phyloP scores from a whole-genome alignment of 768 basidiomycete genomes.

The Austroboletus eburneus region DNA sequence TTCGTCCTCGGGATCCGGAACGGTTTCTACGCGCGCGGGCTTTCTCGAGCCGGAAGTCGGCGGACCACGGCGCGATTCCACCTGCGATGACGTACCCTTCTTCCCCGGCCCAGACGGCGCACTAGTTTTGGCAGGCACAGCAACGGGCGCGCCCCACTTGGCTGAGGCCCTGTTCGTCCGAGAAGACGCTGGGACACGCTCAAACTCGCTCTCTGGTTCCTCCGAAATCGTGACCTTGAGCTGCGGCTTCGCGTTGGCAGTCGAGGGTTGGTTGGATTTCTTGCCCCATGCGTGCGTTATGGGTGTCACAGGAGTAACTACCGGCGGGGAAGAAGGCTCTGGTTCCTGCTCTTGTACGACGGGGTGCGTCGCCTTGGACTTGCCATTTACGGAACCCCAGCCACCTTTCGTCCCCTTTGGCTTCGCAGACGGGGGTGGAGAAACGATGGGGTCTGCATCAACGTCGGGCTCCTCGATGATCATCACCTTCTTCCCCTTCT shows the following conservation, averaged over 20 bases:
- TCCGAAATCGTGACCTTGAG: constrained; percentile 16
- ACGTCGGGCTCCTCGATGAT: constrained; percentile 25
- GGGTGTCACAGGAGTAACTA: constrained; percentile 2
- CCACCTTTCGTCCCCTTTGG: constrained; percentile 10
- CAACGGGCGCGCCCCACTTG: constrained; percentile 15
- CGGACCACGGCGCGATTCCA: constrained; percentile 5
- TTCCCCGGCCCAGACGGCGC: constrained; percentile 12
- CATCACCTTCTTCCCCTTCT: constrained; percentile 25
- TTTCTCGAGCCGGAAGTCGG: constrained; percentile 7
- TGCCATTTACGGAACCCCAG: constrained; percentile 21
- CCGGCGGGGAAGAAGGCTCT: constrained; percentile 4
- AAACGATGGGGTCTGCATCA: constrained; percentile 20
- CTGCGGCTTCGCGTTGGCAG: constrained; percentile 13
- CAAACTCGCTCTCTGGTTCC: constrained; percentile 18
- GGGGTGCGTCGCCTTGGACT: constrained; percentile 13
- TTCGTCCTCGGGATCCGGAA: constrained; percentile 14
- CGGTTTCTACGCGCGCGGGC: constrained; percentile 10
- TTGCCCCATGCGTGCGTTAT: constrained; percentile 11
- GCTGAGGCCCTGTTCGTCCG: constrained; percentile 8
- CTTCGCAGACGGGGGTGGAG: constrained; percentile 12
- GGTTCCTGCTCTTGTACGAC: constrained; percentile 10
- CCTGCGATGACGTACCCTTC: constrained; percentile 13
- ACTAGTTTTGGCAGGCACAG: not conserved
- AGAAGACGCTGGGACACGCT: not conserved
- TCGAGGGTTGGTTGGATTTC: constrained; percentile 4